These are phyloP conservation scores for Encephalitozoon hellem DNA, from an alignment of 371 early-diverging fungal species.

Conservation along the genomic window DNA sequence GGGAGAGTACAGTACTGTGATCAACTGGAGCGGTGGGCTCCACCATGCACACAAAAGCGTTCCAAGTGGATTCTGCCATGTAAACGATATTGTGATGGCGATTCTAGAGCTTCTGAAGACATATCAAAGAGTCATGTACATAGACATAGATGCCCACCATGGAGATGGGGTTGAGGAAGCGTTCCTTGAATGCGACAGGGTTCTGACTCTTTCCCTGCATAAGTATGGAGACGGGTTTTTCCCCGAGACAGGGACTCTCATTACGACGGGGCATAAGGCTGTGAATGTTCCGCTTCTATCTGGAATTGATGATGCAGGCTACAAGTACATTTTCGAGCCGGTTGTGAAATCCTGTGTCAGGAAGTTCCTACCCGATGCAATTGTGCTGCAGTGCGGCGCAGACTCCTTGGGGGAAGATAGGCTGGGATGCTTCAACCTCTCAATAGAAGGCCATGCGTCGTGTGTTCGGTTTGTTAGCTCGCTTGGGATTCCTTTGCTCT, in stretches of 20 bases:
- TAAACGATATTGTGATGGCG: constrained; percentile 82
- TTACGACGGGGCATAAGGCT: constrained; percentile 68
- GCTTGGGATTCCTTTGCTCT: constrained; percentile 70
- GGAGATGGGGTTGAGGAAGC: constrained; percentile 88
- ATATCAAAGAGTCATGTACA: constrained; percentile 69
- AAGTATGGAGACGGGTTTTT: constrained; percentile 83
- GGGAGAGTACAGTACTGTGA: constrained; percentile 69
- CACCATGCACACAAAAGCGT: constrained; percentile 85
- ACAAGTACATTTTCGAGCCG: constrained; percentile 71
- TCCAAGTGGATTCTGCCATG: constrained; percentile 84
- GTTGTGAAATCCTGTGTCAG: constrained; percentile 69
- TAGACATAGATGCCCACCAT: constrained; percentile 88
- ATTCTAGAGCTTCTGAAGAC: constrained; percentile 72
- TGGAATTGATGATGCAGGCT: constrained; percentile 76
- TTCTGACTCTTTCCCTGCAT: constrained; percentile 81
- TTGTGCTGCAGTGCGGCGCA: constrained; percentile 86
- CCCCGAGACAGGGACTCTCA: constrained; percentile 77
- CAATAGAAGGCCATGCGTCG: constrained; percentile 74
- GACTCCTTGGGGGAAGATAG: constrained; percentile 81
- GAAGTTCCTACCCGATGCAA: constrained; percentile 69
- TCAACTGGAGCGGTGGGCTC: constrained; percentile 87
- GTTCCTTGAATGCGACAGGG: constrained; percentile 75
- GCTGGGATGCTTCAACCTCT: constrained; percentile 76
- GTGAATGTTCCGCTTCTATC: constrained; percentile 79
- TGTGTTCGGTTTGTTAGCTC: constrained; percentile 73